phyloP scores from a whole-genome alignment of 2,329 filamentous ascomycete species.

The Nigrospora sphaerica region DNA sequence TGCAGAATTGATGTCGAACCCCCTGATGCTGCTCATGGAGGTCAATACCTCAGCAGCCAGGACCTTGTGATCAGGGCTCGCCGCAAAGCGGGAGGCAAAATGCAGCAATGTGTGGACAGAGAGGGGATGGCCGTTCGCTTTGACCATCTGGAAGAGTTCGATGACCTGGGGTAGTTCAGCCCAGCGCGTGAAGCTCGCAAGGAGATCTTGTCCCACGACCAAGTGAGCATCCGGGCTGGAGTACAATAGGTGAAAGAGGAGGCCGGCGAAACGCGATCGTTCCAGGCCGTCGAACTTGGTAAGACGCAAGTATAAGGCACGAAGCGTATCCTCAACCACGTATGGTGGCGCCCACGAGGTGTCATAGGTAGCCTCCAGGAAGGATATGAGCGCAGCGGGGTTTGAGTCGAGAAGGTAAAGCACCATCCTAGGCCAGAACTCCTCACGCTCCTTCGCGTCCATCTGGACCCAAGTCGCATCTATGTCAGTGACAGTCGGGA shows the following conservation, averaged over 20 bases:
- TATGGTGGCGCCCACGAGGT: slow-evolving; percentile 19
- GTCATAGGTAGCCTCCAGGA: slow-evolving; percentile 18
- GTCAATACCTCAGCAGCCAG: slow-evolving; percentile 36
- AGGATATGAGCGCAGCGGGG: slow-evolving; percentile 8
- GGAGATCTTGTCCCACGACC: slow-evolving; percentile 12
- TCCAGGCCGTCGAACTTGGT: not conserved
- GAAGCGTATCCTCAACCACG: slow-evolving; percentile 19
- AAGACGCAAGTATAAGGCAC: slow-evolving; percentile 11
- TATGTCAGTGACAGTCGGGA: slow-evolving; percentile 2
- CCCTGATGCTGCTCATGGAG: slow-evolving; percentile 20
- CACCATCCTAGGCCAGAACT: slow-evolving; percentile 17
- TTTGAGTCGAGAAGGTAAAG: slow-evolving; percentile 11
- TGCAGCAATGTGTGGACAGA: slow-evolving; percentile 36
- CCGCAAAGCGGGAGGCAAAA: slow-evolving; percentile 38
- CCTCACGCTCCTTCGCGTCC: slow-evolving; percentile 10
- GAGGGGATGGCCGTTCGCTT: slow-evolving; percentile 13
- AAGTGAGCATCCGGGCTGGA: slow-evolving; percentile 14
- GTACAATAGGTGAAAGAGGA: slow-evolving; percentile 13
- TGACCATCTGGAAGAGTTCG: slow-evolving; percentile 11
- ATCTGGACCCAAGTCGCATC: slow-evolving; percentile 16
- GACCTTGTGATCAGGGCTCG: slow-evolving; percentile 27
- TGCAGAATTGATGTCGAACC: slow-evolving; percentile 37
- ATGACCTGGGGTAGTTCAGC: slow-evolving; percentile 6
- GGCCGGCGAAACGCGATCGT: slow-evolving; percentile 6
- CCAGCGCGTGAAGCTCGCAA: slow-evolving; percentile 9